phyloP scores from a whole-genome alignment of 768 basidiomycete genomes.

The Dioszegia crocea region DNA sequence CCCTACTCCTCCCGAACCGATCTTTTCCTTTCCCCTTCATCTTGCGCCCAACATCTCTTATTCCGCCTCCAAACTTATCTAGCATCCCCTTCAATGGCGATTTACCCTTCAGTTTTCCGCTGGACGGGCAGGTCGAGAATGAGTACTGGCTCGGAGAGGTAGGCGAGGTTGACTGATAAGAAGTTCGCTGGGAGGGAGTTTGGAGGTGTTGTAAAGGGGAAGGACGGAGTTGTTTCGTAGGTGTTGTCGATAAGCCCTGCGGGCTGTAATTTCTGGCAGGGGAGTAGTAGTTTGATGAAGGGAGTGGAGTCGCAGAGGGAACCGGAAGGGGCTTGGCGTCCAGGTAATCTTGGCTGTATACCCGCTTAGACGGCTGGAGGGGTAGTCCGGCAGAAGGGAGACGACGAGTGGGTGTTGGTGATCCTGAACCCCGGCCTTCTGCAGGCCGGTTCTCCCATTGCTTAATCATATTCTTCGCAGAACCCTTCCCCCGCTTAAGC shows the following conservation, averaged over 20 bases:
- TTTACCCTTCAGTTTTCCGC: slow-evolving; percentile 27
- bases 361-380: slow-evolving; percentile 4
- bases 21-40: slow-evolving; percentile 31
- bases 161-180: slow-evolving; percentile 20
- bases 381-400: not conserved
- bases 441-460: slow-evolving; percentile 34
- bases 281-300: slow-evolving; percentile 8
- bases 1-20: slow-evolving; percentile 9
- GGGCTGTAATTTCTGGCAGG: slow-evolving; percentile 13
- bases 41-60: slow-evolving; percentile 30
- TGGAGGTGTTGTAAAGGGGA: slow-evolving; percentile 39
- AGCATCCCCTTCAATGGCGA: slow-evolving; percentile 43
- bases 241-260: not conserved
- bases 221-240: slow-evolving; percentile 13
- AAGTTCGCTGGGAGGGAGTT: slow-evolving; percentile 20
- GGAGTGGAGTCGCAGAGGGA: slow-evolving; percentile 17
- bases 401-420: not conserved
- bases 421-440: not conserved
- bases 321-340: slow-evolving; percentile 38
- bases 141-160: slow-evolving; percentile 34
- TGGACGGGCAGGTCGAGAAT: slow-evolving; percentile 24
- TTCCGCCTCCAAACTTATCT: slow-evolving; percentile 32
- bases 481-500: slow-evolving; percentile 31
- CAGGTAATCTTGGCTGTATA: slow-evolving; percentile 35
- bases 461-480: slow-evolving; percentile 38